Evolutionary conservation across 2,329 filamentous ascomycete species (phyloP), one percentile per base, ranked within the genome.

Genomic region (Neonectria coccinea): DNA sequence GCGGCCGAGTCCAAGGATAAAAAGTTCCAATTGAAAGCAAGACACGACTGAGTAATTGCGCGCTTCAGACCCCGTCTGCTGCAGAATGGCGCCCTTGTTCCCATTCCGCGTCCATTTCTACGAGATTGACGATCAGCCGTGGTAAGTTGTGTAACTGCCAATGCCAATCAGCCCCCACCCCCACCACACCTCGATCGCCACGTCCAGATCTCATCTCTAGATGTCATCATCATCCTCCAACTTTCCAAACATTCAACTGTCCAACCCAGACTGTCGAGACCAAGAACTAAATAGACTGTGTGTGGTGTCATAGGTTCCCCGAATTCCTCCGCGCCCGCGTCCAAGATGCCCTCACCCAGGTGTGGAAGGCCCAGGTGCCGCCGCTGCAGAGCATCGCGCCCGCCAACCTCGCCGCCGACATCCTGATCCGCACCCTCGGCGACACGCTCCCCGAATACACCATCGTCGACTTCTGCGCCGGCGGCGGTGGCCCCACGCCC

Each of bases 401-500:
- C 1, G 88, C 89, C 18, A 79, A 83, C n/a, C 75, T 89, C 45
- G 89, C 88, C n/a, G 86, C 89, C 51, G 77, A 81, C 47, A 79
- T 87, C 20, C 83, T 93, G 50, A 80, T 83, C 42, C 78, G 77
- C 22, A 79, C 85, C 45, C 82, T 91, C 14, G 82, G 83, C 39
- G 64, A 73, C 5, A 73, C 80, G 27, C 79, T 87, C 1, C 78
- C 82, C 18, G 77, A 81, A 2, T 89, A 91, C 76, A 88, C 85
- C 18, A 89, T 91, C 70, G 85, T 94, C 66, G 92, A 94, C 79
- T 92, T 93, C 77, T 93, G 91, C 76, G 89, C 91, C 2, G 92
- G 92, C 56, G 89, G 86, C 14, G 92, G 92, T 44, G 91, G 91
- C 0, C 90, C 90, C 1, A 92, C 89, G 2, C 89, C 89, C 0